Evolutionary conservation across 176 grass and related monocot genomes (phyloP).

Genomic region (Zoysia pacifica): DNA sequence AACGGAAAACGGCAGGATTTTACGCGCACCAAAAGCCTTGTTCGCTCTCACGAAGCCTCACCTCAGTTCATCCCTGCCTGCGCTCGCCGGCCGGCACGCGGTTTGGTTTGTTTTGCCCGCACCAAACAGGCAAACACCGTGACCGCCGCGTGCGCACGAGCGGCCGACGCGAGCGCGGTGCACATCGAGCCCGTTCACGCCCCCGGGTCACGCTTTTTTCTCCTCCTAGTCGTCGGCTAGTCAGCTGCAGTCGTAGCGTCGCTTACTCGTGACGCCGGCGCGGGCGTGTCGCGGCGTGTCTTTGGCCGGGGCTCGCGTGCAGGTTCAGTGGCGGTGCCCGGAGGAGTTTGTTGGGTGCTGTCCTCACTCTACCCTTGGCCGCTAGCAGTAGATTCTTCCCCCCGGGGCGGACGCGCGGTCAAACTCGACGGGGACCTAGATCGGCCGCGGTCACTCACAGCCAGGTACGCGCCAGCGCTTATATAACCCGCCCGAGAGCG

Average conservation of each 20-base stretch:
- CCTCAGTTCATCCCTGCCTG: not conserved
- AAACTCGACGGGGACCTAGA: not conserved
- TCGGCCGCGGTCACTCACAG: not conserved
- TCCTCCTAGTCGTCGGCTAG: not conserved
- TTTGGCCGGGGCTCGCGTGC: not conserved
- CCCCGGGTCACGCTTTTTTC: too few species aligned
- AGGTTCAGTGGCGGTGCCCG: not conserved
- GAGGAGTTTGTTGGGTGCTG: not conserved
- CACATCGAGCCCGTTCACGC: too few species aligned
- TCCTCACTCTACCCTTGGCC: not conserved
- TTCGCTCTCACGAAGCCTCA: not conserved
- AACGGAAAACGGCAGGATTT: not conserved
- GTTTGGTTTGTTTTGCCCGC: not conserved
- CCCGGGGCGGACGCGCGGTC: not conserved
- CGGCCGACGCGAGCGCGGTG: not conserved
- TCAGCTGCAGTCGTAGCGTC: not conserved
- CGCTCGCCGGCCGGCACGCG: too few species aligned
- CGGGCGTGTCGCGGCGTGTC: not conserved
- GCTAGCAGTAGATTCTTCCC: not conserved
- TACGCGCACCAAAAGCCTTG: not conserved
- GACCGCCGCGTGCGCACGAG: not conserved
- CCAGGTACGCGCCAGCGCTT: not conserved
- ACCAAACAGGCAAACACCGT: not conserved
- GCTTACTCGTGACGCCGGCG: not conserved
- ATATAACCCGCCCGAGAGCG: constrained; percentile 20